phyloP scores from a whole-genome alignment of 208 protist species.

The Strigomonas culicis region DNA sequence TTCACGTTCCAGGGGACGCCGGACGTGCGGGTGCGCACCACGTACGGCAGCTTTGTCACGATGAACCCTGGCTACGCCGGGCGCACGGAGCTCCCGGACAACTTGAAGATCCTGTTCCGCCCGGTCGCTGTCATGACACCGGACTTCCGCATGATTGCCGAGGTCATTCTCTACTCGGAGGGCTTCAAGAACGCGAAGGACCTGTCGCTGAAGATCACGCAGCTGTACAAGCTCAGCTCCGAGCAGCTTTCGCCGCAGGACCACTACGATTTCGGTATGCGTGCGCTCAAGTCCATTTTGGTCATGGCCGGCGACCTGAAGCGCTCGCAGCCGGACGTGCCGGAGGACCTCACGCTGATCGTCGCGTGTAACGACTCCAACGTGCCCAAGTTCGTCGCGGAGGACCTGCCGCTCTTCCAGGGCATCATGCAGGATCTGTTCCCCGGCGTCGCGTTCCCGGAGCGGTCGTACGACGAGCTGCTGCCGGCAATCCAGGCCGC shows the following conservation, averaged over 20 bases:
- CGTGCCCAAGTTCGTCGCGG: conserved; percentile 98
- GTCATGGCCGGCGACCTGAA: conserved; percentile 98
- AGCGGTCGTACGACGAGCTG: conserved; percentile 92
- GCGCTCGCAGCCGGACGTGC: conserved; percentile 93
- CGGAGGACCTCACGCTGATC: conserved; percentile 97
- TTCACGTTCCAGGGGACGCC: conserved; percentile 96
- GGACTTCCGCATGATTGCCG: conserved; percentile 98
- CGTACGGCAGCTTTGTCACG: conserved; percentile 97
- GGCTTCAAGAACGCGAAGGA: conserved; percentile 95
- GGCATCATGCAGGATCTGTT: conserved; percentile 99
- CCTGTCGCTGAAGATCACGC: conserved; percentile 97
- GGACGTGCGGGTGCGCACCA: conserved; percentile 91
- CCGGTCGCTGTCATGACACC: conserved; percentile 98
- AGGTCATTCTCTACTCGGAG: conserved; percentile 98
- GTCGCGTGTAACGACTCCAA: conserved; percentile 97
- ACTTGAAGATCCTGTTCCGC: conserved; percentile 98
- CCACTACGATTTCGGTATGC: conserved; percentile 99
- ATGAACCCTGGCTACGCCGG: conserved; percentile 99
- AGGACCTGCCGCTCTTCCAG: conserved; percentile 98
- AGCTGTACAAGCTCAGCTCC: conserved; percentile 98
- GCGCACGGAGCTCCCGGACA: conserved; percentile 98
- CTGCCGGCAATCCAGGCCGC: conserved; percentile 83
- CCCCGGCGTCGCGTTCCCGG: conserved; percentile 94
- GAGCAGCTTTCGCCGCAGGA: conserved; percentile 98
- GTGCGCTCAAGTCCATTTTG: conserved; percentile 98